Conservation (phyloP, 164 flowering plant species). For the Paratinospora sagittata region DNA sequence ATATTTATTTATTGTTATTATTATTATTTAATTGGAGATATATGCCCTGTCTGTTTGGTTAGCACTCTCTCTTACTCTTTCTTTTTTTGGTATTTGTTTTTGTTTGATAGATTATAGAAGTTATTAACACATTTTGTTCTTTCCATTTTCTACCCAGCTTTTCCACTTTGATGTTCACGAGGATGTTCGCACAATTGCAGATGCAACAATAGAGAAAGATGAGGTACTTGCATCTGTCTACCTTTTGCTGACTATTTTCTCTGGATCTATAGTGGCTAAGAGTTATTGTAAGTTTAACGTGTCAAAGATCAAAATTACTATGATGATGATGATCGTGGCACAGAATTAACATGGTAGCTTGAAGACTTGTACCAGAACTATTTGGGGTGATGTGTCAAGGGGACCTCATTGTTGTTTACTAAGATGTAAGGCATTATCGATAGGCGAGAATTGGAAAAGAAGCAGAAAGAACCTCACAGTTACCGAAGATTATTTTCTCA, state of each 20-base stretch:
- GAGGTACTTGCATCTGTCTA: conserved; percentile 50
- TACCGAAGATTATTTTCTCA: too few species aligned
- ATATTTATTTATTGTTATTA: too few species aligned
- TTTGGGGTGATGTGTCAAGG: not conserved
- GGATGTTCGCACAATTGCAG: conserved; percentile 94
- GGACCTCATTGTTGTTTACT: not conserved
- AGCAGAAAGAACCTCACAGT: not conserved
- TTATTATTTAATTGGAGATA: too few species aligned
- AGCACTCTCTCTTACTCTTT: not conserved
- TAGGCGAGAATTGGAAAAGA: not conserved
- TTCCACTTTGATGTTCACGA: conserved; percentile 99
- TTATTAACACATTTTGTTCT: not conserved
- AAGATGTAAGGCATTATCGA: too few species aligned
- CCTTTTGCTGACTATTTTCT: not conserved
- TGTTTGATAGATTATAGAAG: not conserved
- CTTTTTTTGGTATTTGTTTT: not conserved
- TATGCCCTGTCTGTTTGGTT: too few species aligned
- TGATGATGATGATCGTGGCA: not conserved
- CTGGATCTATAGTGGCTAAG: not conserved
- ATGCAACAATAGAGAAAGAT: conserved; percentile 95
- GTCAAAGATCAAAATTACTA: not conserved
- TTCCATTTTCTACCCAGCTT: conserved; percentile 42
- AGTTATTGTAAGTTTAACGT: not conserved
- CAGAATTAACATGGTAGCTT: not conserved
- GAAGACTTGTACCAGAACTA: not conserved